Evolutionary conservation across 2,329 filamentous ascomycete genomes (phyloP).

Genomic region (Ambrosiella cleistominuta): DNA sequence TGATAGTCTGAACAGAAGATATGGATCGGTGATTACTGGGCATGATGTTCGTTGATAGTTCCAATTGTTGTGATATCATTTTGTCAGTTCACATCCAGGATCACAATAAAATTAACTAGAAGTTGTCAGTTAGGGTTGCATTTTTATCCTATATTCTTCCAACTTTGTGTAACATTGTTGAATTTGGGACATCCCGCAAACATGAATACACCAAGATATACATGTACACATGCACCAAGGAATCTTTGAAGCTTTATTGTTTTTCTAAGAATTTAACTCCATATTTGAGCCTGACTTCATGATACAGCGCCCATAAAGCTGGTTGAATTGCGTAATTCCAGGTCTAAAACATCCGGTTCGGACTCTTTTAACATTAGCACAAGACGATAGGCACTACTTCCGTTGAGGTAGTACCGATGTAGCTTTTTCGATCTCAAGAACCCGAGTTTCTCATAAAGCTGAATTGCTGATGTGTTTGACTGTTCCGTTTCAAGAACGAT

Average conservation of each 20-base stretch:
- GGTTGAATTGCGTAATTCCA: background rate
- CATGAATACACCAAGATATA: no score
- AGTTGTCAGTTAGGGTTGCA: no score
- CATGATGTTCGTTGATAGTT: background rate
- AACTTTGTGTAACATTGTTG: no score
- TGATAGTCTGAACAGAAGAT: constrained; percentile 30
- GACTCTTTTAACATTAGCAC: constrained; percentile 56
- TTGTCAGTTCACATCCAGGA: no score
- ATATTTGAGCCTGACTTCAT: no score
- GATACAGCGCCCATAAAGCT: background rate
- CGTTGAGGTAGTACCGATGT: constrained; percentile 91
- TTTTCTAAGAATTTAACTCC: no score
- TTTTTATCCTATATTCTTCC: no score
- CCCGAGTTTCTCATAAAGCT: constrained; percentile 79
- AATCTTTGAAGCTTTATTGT: no score
- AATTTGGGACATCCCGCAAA: no score
- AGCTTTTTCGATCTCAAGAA: constrained; percentile 85
- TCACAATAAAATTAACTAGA: no score
- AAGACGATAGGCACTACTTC: constrained; percentile 81
- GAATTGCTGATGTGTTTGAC: constrained; percentile 75
- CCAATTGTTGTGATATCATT: no score
- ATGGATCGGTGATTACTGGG: background rate
- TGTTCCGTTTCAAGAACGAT: constrained; percentile 93
- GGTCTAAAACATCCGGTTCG: constrained; percentile 16
- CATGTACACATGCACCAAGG: no score